Conservation (phyloP, 306 rosid species). For the Sesbania bispinosa region DNA sequence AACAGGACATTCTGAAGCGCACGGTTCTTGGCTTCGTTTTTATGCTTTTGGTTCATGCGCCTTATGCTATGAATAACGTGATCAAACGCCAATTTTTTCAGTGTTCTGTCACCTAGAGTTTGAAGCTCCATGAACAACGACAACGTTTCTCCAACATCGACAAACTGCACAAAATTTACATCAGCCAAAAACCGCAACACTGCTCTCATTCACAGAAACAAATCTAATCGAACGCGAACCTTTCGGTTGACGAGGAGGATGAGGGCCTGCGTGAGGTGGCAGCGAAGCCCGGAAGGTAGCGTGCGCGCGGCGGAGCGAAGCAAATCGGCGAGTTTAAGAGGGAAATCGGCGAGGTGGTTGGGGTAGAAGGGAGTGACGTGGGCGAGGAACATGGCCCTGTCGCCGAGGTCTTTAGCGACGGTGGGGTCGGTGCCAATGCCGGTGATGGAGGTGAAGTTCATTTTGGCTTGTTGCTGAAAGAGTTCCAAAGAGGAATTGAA, state of each 20-base stretch:
- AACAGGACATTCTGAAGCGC: constrained; percentile 72
- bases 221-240: constrained; percentile 28
- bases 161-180: constrained; percentile 34
- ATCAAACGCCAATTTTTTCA: constrained; percentile 58
- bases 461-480: constrained; percentile 63
- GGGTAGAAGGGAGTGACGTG: constrained; percentile 70
- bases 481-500: constrained; percentile 70
- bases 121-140: constrained; percentile 82
- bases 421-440: constrained; percentile 63
- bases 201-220: background rate
- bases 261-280: constrained; percentile 54
- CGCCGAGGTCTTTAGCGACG: constrained; percentile 76
- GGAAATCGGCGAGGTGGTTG: constrained; percentile 55
- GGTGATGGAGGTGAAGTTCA: constrained; percentile 60
- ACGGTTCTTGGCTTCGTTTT: constrained; percentile 73
- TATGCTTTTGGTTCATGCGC: constrained; percentile 74
- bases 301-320: constrained; percentile 52
- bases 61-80: constrained; percentile 69
- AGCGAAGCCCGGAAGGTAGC: constrained; percentile 58
- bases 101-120: constrained; percentile 54
- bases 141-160: constrained; percentile 56
- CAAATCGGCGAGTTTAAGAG: constrained; percentile 52
- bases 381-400: constrained; percentile 62
- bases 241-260: constrained; percentile 59
- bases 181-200: background rate